Base-by-base conservation (phyloP, 345 rosid genomes). In the Hibiscus trionum region DNA sequence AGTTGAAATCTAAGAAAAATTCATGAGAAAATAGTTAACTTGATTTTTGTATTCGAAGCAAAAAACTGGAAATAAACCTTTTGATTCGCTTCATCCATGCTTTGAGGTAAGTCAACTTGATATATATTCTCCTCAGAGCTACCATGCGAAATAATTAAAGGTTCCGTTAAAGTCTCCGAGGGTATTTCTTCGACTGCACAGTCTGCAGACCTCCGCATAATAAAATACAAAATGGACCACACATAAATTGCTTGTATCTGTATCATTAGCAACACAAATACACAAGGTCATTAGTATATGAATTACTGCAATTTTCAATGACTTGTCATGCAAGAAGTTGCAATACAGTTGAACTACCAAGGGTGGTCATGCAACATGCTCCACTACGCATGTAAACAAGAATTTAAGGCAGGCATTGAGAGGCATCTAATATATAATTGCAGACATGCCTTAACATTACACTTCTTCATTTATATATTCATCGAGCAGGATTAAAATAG, bases 221-320 rank as follows among this genome's bases (percentile, higher is more conserved):
- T 80, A 72, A 83, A 82, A 81, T 83, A 87, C 50, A 87, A 87
- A 42, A 81, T 86, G 75, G 95, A 81, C 91, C 90, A 89, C 66
- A 86, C 71, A 76, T 77, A 86, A 55, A 89, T 77, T 61, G 94
- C 90, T 80, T 90, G 91, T 70, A 84, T 47, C 91, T 89, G 72
- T 70, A 37, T 37, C 42, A 37, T 37, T 37, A 37, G 42, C 9
- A 37, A 37, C 42, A 37, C 42, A 37, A 37, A 37, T 37, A 37
- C 42, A 37, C 42, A 37, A 33, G 37, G 42, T 6, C 42, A 37
- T 37, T 37, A 37, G 42, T 37, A 37, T 1, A 37, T 37, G 42
- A 37, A 37, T 37, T 37, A 37, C 42, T 37, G 42, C 9, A 37
- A 7, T 37, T 37, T 37, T 37, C 42, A 37, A 37, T 37, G 42